Conservation (phyloP, 306 rosid species). For the Trifolium fragiferum region DNA sequence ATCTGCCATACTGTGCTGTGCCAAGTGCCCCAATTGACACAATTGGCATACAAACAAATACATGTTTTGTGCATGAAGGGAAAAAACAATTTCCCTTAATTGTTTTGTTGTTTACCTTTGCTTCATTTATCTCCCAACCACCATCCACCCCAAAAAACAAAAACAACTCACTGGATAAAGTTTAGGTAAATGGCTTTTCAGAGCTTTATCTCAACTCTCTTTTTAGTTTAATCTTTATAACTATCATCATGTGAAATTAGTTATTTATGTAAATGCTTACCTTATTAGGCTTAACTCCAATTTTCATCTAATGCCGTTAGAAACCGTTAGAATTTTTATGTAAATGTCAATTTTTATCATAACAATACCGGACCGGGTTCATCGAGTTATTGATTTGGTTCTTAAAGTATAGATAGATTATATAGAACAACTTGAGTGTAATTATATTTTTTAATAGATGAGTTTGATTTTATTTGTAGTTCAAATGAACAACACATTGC, state of each 20-base stretch:
- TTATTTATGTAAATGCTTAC: background rate
- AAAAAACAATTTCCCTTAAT: background rate
- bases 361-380: too few species aligned
- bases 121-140: constrained; percentile 21
- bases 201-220: background rate
- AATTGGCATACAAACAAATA: background rate
- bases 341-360: too few species aligned
- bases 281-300: background rate
- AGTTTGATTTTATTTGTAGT: background rate
- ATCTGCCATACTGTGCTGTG: constrained; percentile 12
- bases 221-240: background rate
- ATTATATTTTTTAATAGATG: too few species aligned
- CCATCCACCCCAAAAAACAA: background rate
- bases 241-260: background rate
- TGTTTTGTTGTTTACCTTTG: constrained; percentile 3
- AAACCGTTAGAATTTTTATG: too few species aligned
- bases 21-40: background rate
- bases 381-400: too few species aligned
- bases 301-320: background rate
- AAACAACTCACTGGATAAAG: background rate
- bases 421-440: too few species aligned
- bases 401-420: too few species aligned
- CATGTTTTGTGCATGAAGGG: background rate
- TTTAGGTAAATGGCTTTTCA: constrained; percentile 6
- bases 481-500: background rate